Base-by-base conservation (phyloP, 768 basidiomycete genomes). In the Amanita thiersii region DNA sequence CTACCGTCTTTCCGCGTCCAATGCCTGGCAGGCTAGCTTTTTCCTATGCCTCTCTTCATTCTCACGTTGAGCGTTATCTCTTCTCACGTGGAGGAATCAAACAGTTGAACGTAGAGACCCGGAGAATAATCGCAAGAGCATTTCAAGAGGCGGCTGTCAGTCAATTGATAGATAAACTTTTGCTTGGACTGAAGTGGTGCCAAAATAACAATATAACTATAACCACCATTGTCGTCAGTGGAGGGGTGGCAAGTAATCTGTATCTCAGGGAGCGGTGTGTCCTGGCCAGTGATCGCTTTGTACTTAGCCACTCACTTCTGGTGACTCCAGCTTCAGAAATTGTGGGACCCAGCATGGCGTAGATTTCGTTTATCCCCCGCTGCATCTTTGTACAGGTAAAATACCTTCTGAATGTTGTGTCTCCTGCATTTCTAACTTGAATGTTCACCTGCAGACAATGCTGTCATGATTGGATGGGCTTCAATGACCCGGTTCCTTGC, bases 381-480 rank as follows among this genome's bases (percentile, higher is more conserved):
- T 74, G 0, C 57, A 67, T 8, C 64, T 93, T 2, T 97, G 92
- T 55, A 94, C 90, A 54, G 89, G 89, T 86, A 44, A 40, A 66
- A 48, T 15, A 12, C 11, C 11, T 36, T 5, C 6, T 25, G 29
- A 18, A 11, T 35, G 21, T 36, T 15, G 11, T 2, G 15, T 33
- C 21, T 23, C 10, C 37, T 23, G 37, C 15, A 39, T 31, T 11
- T 18, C 34, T 25, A 25, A 17, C 19, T 8, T 30, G 36, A 18
- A 12, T n/a, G 33, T 20, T n/a, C 29, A 5, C 8, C 12, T 28
- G 0, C 49, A 93, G 94, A 97, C 53, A 98, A 97, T 57, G 94
- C 94, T 1, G 93, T 77, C 6, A 98, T 98, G 94, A 87, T 97
- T 50, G 94, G 76, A 2, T 94, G 85, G 86, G 86, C 92, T 3